Evolutionary conservation across 768 basidiomycete species (phyloP), one percentile per base, ranked within the genome.

Genomic region (Rhizopogon rudus): DNA sequence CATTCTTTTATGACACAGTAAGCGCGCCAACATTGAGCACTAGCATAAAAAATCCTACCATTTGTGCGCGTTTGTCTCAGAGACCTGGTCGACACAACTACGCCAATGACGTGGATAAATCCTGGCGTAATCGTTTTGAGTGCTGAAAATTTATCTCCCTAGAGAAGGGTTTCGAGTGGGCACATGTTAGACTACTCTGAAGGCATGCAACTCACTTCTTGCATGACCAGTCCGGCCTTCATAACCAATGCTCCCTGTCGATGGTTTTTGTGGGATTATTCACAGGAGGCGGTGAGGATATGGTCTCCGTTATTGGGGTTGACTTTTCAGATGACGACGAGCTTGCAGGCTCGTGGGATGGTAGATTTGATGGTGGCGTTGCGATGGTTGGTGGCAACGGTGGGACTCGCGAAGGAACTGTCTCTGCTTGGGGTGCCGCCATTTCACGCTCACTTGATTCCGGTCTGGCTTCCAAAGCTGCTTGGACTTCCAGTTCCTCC

Each of bases 1-100:
- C 71, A 78, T 37, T 84, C 86, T 87, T 25, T 14, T 54, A 51
- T 43, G 35, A 51, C n/a, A 25, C 25, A 3, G 29, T 37, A 9
- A 54, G 20, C 42, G 8, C 25, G 29, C 37, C 12, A 40, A 49
- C 17, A 31, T 43, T 40, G 17, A 41, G 14, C 13, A 22, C 9
- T 14, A 37, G 20, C 14, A 46, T 28, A 14, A 22, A 40, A 54
- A 53, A 25, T 57, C 72, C 31, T 35, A 73, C 72, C 69, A 44
- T 65, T 63, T 33, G 57, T 64, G 1, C 41, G 56, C 2, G 63
- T 71, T 57, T 37, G 60, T 35, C 10, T 53, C 22, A 57, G 58
- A 6, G 49, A 53, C 20, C 51, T 58, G 9, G 52, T 56, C 2
- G 54, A 61, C 1, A 57, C 50, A 29, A 71, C 73, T 4, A 77